Evolutionary conservation across 1,284 basidiomycete genomes (phyloP).

Genomic region (Afroboletus lepidellus): DNA sequence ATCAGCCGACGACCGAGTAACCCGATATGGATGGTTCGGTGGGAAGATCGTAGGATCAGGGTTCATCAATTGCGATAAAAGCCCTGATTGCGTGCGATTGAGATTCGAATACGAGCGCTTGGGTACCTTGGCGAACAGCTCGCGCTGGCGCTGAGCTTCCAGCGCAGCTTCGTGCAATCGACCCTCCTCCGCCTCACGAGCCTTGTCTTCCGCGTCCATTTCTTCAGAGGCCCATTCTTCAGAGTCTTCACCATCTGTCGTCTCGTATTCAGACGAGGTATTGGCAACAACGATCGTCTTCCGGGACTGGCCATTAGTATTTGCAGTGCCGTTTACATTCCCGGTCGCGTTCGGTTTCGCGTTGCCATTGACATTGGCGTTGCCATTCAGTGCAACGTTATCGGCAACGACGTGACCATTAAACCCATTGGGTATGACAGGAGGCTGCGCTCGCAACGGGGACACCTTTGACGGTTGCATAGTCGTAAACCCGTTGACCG

Average conservation of each 20-base stretch:
- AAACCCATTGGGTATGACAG: constrained; percentile 22
- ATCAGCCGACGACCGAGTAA: constrained; percentile 51
- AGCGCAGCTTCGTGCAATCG: constrained; percentile 46
- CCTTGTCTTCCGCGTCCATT: constrained; percentile 39
- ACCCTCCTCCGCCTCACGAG: constrained; percentile 33
- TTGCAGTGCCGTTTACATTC: not conserved
- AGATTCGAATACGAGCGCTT: constrained; percentile 62
- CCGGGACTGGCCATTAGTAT: constrained; percentile 11
- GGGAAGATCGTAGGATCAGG: constrained; percentile 64
- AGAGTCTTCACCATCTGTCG: constrained; percentile 49
- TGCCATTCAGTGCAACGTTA: constrained; percentile 15
- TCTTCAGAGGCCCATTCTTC: constrained; percentile 57
- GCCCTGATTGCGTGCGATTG: constrained; percentile 52
- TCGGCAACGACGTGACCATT: constrained; percentile 2
- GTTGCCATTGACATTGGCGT: constrained; percentile 10
- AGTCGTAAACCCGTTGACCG: constrained; percentile 17
- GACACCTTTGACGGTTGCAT: constrained; percentile 12
- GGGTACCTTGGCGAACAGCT: constrained; percentile 78
- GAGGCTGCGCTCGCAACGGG: constrained; percentile 12
- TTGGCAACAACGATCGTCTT: constrained; percentile 36
- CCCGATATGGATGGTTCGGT: constrained; percentile 54
- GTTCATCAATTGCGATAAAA: constrained; percentile 67
- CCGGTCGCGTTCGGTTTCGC: constrained; percentile 14
- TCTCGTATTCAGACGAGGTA: constrained; percentile 40
- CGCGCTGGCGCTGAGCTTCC: constrained; percentile 66